These are phyloP conservation scores for Syzygium syzygioides DNA, from an alignment of 441 rosid genomes.

Conservation along the genomic window DNA sequence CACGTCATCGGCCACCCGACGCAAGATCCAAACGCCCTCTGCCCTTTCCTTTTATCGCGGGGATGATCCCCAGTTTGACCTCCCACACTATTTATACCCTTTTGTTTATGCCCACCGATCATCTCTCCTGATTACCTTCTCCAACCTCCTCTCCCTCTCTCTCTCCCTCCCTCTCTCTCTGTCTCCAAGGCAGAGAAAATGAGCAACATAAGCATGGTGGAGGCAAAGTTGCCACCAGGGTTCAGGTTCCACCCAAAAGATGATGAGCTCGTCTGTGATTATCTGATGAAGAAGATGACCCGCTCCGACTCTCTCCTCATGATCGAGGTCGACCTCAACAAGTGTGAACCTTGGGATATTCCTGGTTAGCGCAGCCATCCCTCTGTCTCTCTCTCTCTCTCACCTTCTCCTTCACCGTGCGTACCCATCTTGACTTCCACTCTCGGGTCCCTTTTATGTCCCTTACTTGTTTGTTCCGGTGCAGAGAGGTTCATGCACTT, in stretches of 20 bases:
- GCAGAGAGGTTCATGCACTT: background rate
- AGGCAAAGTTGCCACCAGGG: constrained; percentile 56
- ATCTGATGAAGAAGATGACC: constrained; percentile 38
- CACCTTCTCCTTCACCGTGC: background rate
- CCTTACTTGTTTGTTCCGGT: background rate
- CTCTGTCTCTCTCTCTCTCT: background rate
- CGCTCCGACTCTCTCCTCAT: constrained; percentile 13
- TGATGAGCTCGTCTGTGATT: constrained; percentile 63
- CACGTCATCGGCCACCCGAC: background rate
- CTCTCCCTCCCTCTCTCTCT: background rate
- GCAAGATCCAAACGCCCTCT: background rate
- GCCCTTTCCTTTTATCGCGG: background rate
- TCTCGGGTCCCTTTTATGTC: background rate
- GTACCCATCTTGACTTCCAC: background rate
- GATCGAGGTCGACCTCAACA: constrained; percentile 61
- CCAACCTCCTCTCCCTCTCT: background rate
- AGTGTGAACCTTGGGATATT: constrained; percentile 74
- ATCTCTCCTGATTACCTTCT: background rate
- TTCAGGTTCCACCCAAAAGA: constrained; percentile 68
- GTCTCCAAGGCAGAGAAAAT: background rate
- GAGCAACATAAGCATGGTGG: constrained; percentile 33
- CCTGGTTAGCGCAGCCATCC: constrained; percentile 35
- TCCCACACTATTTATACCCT: background rate
- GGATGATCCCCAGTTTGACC: background rate
- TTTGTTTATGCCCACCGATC: background rate